Base-by-base conservation (phyloP, 2,329 filamentous ascomycete species). In the Aureobasidium sp. region DNA sequence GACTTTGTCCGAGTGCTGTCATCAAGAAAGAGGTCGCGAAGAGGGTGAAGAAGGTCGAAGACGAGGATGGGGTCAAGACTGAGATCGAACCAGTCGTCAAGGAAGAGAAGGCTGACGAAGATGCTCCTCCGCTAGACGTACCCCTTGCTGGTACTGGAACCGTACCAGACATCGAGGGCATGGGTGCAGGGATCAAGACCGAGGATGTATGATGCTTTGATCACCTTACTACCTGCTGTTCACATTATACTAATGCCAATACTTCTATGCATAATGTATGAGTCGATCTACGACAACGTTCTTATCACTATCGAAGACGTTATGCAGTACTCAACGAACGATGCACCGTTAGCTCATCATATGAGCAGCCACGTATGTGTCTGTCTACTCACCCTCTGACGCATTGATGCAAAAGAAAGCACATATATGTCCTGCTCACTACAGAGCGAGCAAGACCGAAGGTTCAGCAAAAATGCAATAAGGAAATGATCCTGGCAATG, bases 1-100 rank as follows among this genome's bases (percentile, higher is more conserved):
- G 90, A 3, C 74, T 97, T 63, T 99, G 94, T 76, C 80, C 80
- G 9, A 77, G 77, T 63, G 77, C 77, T 8, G 75, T 79, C 17
- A 70, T 69, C 7, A 74, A 73, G 37, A 74, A 73, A 63, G 83
- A 82, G 27, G 80, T 80, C 66, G 86, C 79, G 73, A 74, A 77
- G 62, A 80, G 79, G 72, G 76, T 70, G 48, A 79, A 78, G 68
- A 70, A 71, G 48, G 64, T 76, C 2, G 74, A 76, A 57, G 64
- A 71, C 5, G 75, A 76, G 56, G 68, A 73, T 70, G 69, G 72
- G 23, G 61, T 68, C 5, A 69, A 72, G 47, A 51, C 34, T 3
- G 56, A 66, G 1, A 65, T 70, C 2, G 67, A 68, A 17, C 66
- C 69, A 1, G 64, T 67, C 58, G 58, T 64, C 48, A 66, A 71